Evolutionary conservation across 352 stramenopile genomes (phyloP).

Genomic region (Pythium brassicae): DNA sequence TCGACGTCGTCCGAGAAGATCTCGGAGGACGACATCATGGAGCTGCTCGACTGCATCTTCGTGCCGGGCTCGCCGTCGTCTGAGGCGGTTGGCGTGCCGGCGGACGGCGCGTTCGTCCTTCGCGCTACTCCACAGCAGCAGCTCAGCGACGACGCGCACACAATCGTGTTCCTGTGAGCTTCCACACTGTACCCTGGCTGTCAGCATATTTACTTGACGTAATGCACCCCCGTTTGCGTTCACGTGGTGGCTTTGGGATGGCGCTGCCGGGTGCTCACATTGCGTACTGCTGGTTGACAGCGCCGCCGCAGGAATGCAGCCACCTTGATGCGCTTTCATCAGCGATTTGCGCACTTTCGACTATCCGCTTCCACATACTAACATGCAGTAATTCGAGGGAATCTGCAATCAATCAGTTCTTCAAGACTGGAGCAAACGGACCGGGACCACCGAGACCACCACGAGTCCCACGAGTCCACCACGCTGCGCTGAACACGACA

Average conservation of each 20-base stretch:
- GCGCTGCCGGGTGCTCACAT: background rate
- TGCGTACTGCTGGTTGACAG: background rate
- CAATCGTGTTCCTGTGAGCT: background rate
- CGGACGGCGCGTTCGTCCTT: background rate
- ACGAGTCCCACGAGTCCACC: background rate
- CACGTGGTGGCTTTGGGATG: too few species aligned
- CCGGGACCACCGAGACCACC: too few species aligned
- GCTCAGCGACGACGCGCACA: background rate
- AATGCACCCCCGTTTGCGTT: background rate
- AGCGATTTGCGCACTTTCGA: background rate
- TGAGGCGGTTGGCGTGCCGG: background rate
- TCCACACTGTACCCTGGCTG: background rate
- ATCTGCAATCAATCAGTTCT: too few species aligned
- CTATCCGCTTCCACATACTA: too few species aligned
- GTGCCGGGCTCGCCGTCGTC: background rate
- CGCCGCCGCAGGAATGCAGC: background rate
- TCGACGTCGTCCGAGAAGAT: conserved; percentile 5
- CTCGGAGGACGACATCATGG: conserved; percentile 14
- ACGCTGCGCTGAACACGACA: background rate
- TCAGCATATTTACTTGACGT: background rate
- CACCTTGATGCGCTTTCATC: background rate
- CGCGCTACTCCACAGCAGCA: too few species aligned
- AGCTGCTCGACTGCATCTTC: conserved; percentile 17
- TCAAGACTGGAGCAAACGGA: too few species aligned
- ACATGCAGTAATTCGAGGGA: too few species aligned